These are phyloP conservation scores for Magnolia officinalis DNA, from an alignment of 164 flowering plant species.

Conservation along the genomic window DNA sequence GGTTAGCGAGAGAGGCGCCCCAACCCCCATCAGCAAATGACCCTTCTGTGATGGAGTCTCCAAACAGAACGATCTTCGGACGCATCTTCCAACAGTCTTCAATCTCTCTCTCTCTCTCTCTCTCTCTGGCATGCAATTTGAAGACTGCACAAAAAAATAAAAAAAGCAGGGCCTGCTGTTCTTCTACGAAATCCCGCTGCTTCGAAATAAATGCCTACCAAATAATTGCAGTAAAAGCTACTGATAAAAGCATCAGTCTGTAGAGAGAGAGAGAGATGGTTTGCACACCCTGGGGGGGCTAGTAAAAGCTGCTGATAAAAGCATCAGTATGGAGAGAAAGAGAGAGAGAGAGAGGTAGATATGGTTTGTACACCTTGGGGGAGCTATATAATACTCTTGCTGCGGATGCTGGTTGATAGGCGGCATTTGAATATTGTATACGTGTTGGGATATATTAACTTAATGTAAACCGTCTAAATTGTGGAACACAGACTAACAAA, in stretches of 20 bases:
- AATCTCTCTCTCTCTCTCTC: neutral
- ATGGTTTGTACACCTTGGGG: no score
- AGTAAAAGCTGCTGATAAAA: neutral
- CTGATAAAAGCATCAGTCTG: neutral
- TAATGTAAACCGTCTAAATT: no score
- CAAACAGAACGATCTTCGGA: conserved; percentile 70
- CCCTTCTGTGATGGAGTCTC: conserved; percentile 83
- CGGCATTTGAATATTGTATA: no score
- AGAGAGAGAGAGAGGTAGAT: no score
- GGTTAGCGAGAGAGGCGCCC: conserved; percentile 70
- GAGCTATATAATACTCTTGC: no score
- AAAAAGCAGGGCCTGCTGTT: neutral
- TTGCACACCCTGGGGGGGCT: no score
- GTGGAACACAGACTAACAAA: no score
- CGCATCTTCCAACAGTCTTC: conserved; percentile 35
- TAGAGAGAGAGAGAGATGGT: no score
- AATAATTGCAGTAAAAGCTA: conserved; percentile 1
- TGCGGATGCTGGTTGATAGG: no score
- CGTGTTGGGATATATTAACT: no score
- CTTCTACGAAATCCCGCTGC: neutral
- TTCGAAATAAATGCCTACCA: neutral
- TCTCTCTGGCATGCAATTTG: neutral
- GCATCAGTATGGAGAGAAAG: no score
- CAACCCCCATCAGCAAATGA: conserved; percentile 68
- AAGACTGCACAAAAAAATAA: neutral